A percentile compares a stretch with the other conserved stretches of the same genome.
Conservation (phyloP, 176 grass and related monocot species). For the Themeda triandra region DNA sequence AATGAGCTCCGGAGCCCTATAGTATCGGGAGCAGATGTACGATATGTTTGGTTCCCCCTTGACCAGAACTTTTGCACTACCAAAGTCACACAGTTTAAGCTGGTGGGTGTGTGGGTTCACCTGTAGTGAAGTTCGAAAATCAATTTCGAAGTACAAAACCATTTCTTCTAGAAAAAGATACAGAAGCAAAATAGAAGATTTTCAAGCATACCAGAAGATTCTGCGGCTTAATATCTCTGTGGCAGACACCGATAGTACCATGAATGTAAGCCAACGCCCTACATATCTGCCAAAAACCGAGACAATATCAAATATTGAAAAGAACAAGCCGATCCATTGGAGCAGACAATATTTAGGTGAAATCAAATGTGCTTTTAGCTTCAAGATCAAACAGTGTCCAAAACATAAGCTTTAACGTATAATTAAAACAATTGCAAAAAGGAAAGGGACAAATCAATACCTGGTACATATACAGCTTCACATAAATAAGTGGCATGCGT, state of each 20-base stretch:
- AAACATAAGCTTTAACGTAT: neutral
- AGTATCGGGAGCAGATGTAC: constrained; percentile 81
- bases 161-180: neutral
- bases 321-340: neutral
- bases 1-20: constrained; percentile 82
- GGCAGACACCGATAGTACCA: constrained; percentile 75
- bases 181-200: neutral
- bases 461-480: constrained; percentile 81
- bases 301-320: neutral
- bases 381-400: neutral
- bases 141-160: constrained; percentile 3
- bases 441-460: constrained; percentile 20
- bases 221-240: constrained; percentile 81
- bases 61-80: constrained; percentile 81
- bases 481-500: constrained; percentile 77
- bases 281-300: constrained; percentile 51
- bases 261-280: constrained; percentile 82
- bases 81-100: constrained; percentile 77
- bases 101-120: constrained; percentile 83
- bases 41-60: constrained; percentile 89
- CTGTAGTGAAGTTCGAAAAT: constrained; percentile 23
- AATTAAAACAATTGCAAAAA: neutral
- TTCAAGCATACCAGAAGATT: constrained; percentile 74
- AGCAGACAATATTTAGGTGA: neutral
- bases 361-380: neutral